Base-by-base conservation (phyloP, 129 eudicot genomes). In the Heracleum sosnowskyi region DNA sequence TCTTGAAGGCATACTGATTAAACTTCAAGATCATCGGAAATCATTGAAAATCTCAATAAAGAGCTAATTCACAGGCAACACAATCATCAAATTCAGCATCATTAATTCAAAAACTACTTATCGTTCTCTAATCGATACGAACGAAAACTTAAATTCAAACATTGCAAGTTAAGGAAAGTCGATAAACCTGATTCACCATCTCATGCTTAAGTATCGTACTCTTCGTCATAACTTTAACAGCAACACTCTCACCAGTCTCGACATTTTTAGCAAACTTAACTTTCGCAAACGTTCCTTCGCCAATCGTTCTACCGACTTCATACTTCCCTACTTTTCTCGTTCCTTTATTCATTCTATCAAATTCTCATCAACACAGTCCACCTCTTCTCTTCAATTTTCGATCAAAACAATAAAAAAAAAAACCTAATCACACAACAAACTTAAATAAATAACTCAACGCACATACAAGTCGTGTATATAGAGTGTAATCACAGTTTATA, bases 281-380 rank as follows among this genome's bases (percentile, higher is more conserved):
- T 86, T 95, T 95, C 0, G 99, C 99, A 79, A 95, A 95, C 15
- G 96, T 94, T 22, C 98, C 98, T 86, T 91, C 96, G 1, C 98
- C 98, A 26, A 94, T 74, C 26, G 98, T 95, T 64, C 96, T 85
- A 0, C 99, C 99, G 79, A 95, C 81, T 86, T 95, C 97, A 82
- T 95, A 95, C 73, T 90, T 95, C 45, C 99, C 99, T 3, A 95
- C 86, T 84, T 88, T 95, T 82, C 91, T 88, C 35, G 88, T 87
- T 78, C 81, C 89, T 28, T 57, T 82, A 82, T 80, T 87, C 89
- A 77, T 88, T 76, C 69, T 80, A 79, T 41, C 77, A 77, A 83
- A 85, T 0, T 75, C 83, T 85, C 90, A 85, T 84, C 45, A 28
- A 73, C 55, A 28, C 39, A 44, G 10, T 17, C 35, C 26, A 35